Percentiles rank a stretch among this genome's conserved stretches.
Evolutionary conservation across 1,284 basidiomycete genomes (phyloP).

Genomic region (Heliocybe sulcata): DNA sequence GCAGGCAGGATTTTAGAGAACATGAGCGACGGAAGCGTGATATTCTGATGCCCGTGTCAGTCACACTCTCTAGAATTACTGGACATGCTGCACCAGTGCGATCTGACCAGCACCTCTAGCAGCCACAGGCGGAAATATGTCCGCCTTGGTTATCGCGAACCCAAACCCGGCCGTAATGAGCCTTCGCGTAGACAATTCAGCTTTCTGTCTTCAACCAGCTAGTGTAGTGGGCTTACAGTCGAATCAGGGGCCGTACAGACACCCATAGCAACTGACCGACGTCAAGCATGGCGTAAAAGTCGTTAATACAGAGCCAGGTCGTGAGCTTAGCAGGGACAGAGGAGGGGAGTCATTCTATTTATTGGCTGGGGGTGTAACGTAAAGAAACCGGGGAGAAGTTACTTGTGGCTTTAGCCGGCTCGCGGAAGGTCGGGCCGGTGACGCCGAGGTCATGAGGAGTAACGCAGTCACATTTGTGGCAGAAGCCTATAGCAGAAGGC

Average conservation of each 20-base stretch:
- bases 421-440: too few species aligned
- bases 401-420: too few species aligned
- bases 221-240: slow-evolving; percentile 31
- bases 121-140: slow-evolving; percentile 52
- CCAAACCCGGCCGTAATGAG: slow-evolving; percentile 47
- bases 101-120: slow-evolving; percentile 55
- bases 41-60: slow-evolving; percentile 34
- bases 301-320: neutral
- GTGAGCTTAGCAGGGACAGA: too few species aligned
- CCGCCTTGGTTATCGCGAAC: slow-evolving; percentile 50
- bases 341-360: too few species aligned
- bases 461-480: too few species aligned
- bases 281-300: slow-evolving; percentile 18
- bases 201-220: neutral
- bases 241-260: slow-evolving; percentile 49
- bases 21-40: slow-evolving; percentile 63
- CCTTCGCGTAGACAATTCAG: slow-evolving; percentile 21
- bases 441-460: too few species aligned
- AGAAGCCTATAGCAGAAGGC: too few species aligned
- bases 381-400: too few species aligned
- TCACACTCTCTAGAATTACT: too few species aligned
- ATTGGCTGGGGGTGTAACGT: too few species aligned
- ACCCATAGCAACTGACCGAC: slow-evolving; percentile 45
- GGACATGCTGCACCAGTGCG: slow-evolving; percentile 33
- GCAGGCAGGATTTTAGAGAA: slow-evolving; percentile 76